These are phyloP conservation scores for Pyropia haitanensis DNA, from an alignment of 23 red algal genomes.

Conservation along the genomic window DNA sequence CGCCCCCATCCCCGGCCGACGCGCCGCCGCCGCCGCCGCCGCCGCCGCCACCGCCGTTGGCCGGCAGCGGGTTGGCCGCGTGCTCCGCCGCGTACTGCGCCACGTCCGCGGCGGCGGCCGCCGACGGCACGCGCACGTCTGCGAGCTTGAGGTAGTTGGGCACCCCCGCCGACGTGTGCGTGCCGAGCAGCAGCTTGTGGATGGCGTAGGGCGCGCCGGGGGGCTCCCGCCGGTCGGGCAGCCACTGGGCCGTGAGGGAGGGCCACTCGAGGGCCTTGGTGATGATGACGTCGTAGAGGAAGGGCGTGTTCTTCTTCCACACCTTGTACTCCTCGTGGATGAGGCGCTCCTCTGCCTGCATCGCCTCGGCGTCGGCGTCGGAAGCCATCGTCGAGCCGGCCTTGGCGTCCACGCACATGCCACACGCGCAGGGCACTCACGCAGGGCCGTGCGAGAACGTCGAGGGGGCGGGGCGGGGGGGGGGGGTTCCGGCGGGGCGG, in stretches of 20 bases:
- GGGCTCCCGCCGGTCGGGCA: conserved; percentile 54
- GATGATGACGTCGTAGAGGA: conserved; percentile 53
- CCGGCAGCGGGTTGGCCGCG: too few relatives aligned
- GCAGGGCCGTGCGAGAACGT: too few relatives aligned
- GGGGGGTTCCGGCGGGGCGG: too few relatives aligned
- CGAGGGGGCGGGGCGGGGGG: too few relatives aligned
- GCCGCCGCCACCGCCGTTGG: conserved; percentile 62
- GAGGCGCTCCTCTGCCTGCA: conserved; percentile 2
- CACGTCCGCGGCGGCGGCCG: conserved; percentile 62
- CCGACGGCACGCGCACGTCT: conserved; percentile 77
- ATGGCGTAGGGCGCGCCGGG: conserved; percentile 57
- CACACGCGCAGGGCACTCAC: too few relatives aligned
- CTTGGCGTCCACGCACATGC: too few relatives aligned
- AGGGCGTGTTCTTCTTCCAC: conserved; percentile 67
- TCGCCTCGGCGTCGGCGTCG: too few relatives aligned
- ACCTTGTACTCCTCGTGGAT: conserved; percentile 53
- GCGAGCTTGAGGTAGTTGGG: conserved; percentile 97
- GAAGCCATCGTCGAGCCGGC: too few relatives aligned
- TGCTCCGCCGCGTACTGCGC: conserved; percentile 31
- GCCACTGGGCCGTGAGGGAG: conserved; percentile 41
- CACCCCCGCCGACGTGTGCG: conserved; percentile 90
- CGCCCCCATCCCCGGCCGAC: conserved; percentile 15
- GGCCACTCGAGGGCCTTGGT: conserved; percentile 68
- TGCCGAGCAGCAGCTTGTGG: conserved; percentile 84
- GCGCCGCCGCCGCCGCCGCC: conserved; percentile 41